phyloP scores from a whole-genome alignment of 805 yeast species.

The Kluyveromyces wickerhamii region DNA sequence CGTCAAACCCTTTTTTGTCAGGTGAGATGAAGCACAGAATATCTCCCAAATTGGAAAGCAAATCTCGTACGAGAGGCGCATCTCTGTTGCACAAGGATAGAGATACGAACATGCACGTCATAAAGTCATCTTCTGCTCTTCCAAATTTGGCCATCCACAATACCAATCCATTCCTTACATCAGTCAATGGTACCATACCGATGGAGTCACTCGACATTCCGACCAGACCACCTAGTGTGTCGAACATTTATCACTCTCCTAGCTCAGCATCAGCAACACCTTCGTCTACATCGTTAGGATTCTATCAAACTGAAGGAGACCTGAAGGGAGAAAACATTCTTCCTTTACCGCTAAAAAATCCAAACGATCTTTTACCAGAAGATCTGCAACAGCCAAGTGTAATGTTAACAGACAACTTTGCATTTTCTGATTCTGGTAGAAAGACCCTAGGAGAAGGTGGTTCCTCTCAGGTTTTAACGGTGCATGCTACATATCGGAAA shows the following conservation, averaged over 20 bases:
- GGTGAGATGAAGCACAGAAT: background rate
- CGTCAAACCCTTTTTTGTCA: background rate
- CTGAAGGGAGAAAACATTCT: constrained; percentile 37
- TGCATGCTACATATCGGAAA: constrained; percentile 29
- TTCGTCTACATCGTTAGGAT: constrained; percentile 8
- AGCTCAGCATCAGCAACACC: constrained; percentile 6
- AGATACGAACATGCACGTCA: constrained; percentile 7
- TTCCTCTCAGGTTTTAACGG: constrained; percentile 53
- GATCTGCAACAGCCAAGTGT: constrained; percentile 41
- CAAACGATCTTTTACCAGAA: constrained; percentile 54
- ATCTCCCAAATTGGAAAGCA: constrained; percentile 7
- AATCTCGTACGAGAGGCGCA: constrained; percentile 17
- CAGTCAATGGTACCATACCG: constrained; percentile 31
- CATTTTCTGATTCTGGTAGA: constrained; percentile 35
- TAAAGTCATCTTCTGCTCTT: constrained; percentile 20
- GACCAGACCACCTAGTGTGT: constrained; percentile 2
- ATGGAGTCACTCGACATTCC: constrained; percentile 16
- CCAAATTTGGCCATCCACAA: constrained; percentile 24
- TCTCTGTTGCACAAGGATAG: constrained; percentile 18
- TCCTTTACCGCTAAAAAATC: constrained; percentile 55
- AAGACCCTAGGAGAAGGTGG: constrained; percentile 66
- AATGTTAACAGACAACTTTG: constrained; percentile 49
- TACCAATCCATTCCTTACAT: constrained; percentile 21
- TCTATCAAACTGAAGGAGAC: constrained; percentile 31
- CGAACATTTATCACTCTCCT: constrained; percentile 2